Percentiles rank a stretch among this genome's conserved stretches.
Evolutionary conservation across 352 stramenopile species (phyloP).

Genomic region (Phytophthora rubi): DNA sequence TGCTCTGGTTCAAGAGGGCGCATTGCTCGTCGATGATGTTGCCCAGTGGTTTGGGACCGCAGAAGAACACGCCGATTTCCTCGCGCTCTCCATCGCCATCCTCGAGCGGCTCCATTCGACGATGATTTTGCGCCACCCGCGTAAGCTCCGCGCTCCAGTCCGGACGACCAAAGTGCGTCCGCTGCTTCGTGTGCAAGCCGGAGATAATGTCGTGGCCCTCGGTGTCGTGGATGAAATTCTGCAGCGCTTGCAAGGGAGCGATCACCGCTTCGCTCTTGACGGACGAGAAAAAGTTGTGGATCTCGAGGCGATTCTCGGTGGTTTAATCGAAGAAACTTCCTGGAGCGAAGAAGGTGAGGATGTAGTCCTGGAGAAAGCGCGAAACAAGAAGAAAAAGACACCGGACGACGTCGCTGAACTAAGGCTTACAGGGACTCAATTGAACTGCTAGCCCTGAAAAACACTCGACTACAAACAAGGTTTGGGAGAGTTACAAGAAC

Average conservation of each 20-base stretch:
- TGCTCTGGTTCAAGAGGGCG: constrained; percentile 55
- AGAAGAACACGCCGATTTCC: constrained; percentile 84
- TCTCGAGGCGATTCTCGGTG: constrained; percentile 74
- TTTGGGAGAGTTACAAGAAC: too few species aligned
- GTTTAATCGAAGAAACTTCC: too few species aligned
- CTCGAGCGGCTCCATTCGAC: constrained; percentile 33
- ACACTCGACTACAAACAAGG: too few species aligned
- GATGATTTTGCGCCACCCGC: constrained; percentile 56
- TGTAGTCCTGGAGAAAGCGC: too few species aligned
- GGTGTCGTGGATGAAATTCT: constrained; percentile 74
- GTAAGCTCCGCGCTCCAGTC: constrained; percentile 78
- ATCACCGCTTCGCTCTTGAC: constrained; percentile 64
- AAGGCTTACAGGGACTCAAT: too few species aligned
- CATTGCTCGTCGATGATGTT: constrained; percentile 69
- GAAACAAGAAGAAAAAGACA: too few species aligned
- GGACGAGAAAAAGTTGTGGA: constrained; percentile 87
- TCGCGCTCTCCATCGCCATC: constrained; percentile 45
- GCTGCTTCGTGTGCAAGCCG: constrained; percentile 71
- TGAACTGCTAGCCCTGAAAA: too few species aligned
- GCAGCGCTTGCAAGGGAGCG: constrained; percentile 67
- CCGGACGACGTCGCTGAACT: too few species aligned
- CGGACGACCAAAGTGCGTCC: constrained; percentile 77
- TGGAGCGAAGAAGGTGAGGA: too few species aligned
- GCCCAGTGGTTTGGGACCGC: constrained; percentile 67
- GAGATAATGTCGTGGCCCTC: constrained; percentile 79